Conservation (phyloP, 768 basidiomycete genomes). For the Kwoniella botswanensis region DNA sequence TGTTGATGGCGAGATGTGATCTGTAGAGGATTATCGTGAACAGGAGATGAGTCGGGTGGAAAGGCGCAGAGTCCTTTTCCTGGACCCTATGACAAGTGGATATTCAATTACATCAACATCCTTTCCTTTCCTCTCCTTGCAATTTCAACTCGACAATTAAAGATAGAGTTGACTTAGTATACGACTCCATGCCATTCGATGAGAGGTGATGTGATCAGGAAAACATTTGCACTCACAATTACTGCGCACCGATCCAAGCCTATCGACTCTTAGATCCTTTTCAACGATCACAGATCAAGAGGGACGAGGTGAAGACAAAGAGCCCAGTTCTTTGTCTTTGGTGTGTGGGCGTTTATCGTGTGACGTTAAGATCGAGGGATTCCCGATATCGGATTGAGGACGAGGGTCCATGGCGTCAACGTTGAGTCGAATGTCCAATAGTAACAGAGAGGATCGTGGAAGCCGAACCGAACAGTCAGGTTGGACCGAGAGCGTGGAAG, state of each 20-base stretch:
- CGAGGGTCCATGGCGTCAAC: conserved; percentile 1
- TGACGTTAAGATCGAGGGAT: not conserved
- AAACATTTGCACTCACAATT: not conserved
- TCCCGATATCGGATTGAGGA: not conserved
- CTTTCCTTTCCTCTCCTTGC: not conserved
- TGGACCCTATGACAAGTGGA: not conserved
- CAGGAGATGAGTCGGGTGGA: not conserved
- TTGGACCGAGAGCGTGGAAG: conserved; percentile 3
- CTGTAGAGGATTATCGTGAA: not conserved
- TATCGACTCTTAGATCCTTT: not conserved
- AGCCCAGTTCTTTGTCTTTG: not conserved
- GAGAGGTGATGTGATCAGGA: too few species aligned
- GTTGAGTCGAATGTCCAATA: not conserved
- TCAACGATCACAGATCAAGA: not conserved
- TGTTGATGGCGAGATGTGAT: not conserved
- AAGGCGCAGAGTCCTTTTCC: not conserved
- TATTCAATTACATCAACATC: conserved; percentile 4
- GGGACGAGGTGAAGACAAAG: conserved; percentile 3
- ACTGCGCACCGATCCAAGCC: not conserved
- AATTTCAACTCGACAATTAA: not conserved
- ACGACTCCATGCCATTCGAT: not conserved
- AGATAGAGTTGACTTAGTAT: not conserved
- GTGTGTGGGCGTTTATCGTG: not conserved
- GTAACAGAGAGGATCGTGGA: not conserved
- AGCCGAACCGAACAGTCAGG: not conserved